Conservation (phyloP, 371 early-diverging fungal genomes). For the Apophysomyces ossiformis region DNA sequence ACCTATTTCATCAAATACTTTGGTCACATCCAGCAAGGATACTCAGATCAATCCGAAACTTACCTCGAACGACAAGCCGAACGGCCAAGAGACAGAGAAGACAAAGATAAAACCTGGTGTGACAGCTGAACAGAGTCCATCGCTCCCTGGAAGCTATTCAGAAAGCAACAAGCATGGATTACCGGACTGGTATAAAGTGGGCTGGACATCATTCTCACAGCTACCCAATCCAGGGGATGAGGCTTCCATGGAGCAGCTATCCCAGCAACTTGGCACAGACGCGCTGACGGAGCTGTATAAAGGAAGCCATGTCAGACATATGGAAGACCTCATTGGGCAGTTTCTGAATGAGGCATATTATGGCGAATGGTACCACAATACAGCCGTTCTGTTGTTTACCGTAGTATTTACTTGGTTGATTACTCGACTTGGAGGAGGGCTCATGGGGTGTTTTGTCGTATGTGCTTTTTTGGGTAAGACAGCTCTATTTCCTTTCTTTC, state of each 20-base stretch:
- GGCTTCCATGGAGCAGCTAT: conserved; percentile 26
- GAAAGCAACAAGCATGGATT: conserved; percentile 8
- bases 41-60: background rate
- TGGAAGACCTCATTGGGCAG: conserved; percentile 41
- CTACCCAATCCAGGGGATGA: conserved; percentile 55
- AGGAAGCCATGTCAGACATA: conserved; percentile 27
- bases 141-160: conserved; percentile 20
- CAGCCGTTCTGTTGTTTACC: conserved; percentile 35
- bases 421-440: conserved; percentile 37
- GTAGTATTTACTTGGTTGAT: conserved; percentile 47
- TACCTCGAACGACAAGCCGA: background rate
- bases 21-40: background rate
- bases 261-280: conserved; percentile 25
- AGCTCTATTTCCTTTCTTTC: background rate
- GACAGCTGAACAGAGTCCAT: background rate
- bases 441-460: conserved; percentile 49
- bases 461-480: conserved; percentile 47
- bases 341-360: conserved; percentile 43
- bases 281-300: conserved; percentile 31
- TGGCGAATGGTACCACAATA: conserved; percentile 55
- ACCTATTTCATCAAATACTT: background rate
- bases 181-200: conserved; percentile 35
- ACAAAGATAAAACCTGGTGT: background rate
- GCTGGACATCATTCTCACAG: conserved; percentile 49
- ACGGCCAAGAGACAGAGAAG: background rate